Evolutionary conservation across 768 basidiomycete genomes (phyloP), one percentile per base, ranked within the genome.

Genomic region (Lactarius hengduanensis): DNA sequence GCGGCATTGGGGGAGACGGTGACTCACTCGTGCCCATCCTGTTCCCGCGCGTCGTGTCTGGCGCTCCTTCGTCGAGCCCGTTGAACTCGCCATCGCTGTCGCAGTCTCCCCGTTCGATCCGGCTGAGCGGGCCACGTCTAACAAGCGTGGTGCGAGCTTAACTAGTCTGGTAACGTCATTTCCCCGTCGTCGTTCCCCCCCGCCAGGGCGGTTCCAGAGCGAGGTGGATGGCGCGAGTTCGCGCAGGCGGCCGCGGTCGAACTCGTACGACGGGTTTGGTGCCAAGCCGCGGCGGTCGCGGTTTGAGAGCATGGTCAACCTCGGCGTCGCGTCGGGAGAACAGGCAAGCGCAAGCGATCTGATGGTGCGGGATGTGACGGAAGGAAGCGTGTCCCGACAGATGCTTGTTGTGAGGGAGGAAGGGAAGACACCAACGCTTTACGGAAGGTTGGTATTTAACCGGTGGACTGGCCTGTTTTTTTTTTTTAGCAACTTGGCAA

Each of bases 401-500:
- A 85, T 87, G 50, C 79, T 96, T 40, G 82, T 94, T 50, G 82
- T 95, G 58, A 81, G 83, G 74, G 94, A 95, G 79, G n/a, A n/a
- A n/a, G n/a, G n/a, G 87, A 30, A 91, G 89, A 78, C 86, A 18
- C 81, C 90, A 8, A 86, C 89, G 61, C n/a, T n/a, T n/a, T n/a
- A n/a, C n/a, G 26, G 26, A 26, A 99, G 76, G 96, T 98, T 18
- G 91, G 95, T 36, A 1, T 22, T 16, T 20, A 26, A 53, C 60
- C 9, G 4, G 28, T 30, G 28, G 30, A 30, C 30, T 30, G 30
- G 22, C 30, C 30, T 3, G 2, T 30, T 30, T 30, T 3, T n/a
- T 26, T 26, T 30, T 30, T 6, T 6, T 0, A 98, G 96, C 94
- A 96, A 95, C 82, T 99, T 22, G 96, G 96, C 36, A 96, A 97